Evolutionary conservation across 495 filamentous ascomycete genomes (phyloP).

Genomic region (Xylaria telfairii): DNA sequence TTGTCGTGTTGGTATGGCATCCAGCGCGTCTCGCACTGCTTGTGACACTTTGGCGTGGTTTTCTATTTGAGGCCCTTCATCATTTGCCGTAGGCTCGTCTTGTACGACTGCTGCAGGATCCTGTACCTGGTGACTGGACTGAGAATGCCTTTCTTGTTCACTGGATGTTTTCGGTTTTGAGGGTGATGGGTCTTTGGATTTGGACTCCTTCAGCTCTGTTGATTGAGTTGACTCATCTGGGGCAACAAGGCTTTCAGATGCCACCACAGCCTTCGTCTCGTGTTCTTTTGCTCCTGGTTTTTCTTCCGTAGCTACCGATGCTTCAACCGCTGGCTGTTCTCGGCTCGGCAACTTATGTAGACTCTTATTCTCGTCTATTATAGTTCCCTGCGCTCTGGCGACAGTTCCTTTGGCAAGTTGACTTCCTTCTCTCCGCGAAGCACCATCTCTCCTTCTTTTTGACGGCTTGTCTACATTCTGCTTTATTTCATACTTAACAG

Average conservation of each 20-base stretch:
- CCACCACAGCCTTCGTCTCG: background rate
- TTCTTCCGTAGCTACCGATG: background rate
- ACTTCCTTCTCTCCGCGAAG: conserved; percentile 37
- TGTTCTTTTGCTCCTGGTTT: background rate
- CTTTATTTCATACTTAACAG: conserved; percentile 47
- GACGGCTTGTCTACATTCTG: conserved; percentile 56
- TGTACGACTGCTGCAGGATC: background rate
- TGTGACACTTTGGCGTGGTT: conserved; percentile 22
- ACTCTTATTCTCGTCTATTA: conserved; percentile 46
- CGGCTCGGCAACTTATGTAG: background rate
- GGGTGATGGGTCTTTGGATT: background rate
- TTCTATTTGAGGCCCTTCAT: background rate
- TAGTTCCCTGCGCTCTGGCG: conserved; percentile 38
- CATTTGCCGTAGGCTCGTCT: conserved; percentile 1
- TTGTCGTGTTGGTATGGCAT: conserved; percentile 43
- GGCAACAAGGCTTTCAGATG: background rate
- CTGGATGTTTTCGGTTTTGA: background rate
- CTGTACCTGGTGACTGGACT: background rate
- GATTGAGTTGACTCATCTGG: background rate
- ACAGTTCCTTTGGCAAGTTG: conserved; percentile 48
- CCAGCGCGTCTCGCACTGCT: conserved; percentile 36
- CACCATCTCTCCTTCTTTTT: conserved; percentile 60
- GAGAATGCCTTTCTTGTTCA: background rate
- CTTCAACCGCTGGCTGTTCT: background rate
- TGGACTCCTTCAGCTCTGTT: conserved; percentile 1